These are phyloP conservation scores for Paspalum vaginatum DNA, from an alignment of 176 grass and related monocot species.

Conservation along the genomic window DNA sequence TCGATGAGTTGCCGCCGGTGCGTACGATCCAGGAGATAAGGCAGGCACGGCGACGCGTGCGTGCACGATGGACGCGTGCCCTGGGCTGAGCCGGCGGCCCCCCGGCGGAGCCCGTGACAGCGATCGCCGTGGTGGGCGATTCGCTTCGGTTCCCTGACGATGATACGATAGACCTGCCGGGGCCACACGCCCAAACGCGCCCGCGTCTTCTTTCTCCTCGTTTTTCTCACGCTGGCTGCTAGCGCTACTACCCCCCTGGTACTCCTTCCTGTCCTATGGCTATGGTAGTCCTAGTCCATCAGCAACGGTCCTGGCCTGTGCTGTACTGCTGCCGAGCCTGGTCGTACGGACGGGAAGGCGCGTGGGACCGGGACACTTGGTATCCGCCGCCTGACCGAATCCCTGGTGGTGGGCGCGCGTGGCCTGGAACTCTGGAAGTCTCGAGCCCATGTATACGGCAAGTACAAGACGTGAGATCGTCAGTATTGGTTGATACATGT, in stretches of 20 bases:
- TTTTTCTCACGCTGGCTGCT: neutral
- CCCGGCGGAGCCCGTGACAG: neutral
- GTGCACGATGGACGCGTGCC: neutral
- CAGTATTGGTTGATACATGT: no score
- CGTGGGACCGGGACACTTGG: neutral
- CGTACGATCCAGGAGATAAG: slow-evolving; percentile 43
- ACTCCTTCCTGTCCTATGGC: neutral
- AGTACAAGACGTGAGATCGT: no score
- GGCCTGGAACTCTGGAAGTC: no score
- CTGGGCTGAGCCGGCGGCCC: neutral
- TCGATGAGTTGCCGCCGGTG: neutral
- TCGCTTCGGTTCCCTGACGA: neutral
- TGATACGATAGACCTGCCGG: neutral
- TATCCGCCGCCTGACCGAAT: no score
- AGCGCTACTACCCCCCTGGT: no score
- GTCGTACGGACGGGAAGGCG: neutral
- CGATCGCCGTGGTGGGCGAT: neutral
- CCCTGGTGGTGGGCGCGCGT: no score
- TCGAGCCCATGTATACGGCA: no score
- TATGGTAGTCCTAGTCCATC: neutral
- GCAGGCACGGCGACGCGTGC: neutral
- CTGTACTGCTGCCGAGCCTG: neutral
- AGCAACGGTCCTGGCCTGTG: neutral
- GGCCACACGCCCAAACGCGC: neutral
- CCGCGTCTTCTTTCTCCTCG: neutral